A percentile compares a stretch with the other conserved stretches of the same genome.
Evolutionary conservation across 2,329 filamentous ascomycete species (phyloP).

Genomic region (Cryphonectria naterciae): DNA sequence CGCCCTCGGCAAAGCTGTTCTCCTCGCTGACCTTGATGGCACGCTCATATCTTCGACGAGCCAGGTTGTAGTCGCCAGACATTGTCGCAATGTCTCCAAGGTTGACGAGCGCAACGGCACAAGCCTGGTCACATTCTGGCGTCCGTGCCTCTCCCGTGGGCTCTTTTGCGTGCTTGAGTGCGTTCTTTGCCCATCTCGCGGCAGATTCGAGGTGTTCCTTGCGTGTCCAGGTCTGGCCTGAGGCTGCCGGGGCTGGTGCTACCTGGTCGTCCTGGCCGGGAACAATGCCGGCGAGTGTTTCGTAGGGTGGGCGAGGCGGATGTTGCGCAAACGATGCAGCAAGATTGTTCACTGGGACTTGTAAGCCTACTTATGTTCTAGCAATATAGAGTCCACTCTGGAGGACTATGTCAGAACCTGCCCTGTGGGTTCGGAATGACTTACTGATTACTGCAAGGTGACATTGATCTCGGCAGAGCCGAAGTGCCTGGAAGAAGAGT

Average conservation of each 20-base stretch:
- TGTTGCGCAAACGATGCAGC: conserved; percentile 75
- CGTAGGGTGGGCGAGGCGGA: conserved; percentile 44
- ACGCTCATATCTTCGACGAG: conserved; percentile 70
- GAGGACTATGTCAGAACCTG: neutral
- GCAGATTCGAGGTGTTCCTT: conserved; percentile 70
- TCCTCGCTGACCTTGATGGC: conserved; percentile 64
- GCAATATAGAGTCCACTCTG: neutral
- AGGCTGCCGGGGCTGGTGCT: conserved; percentile 23
- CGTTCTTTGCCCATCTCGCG: conserved; percentile 78
- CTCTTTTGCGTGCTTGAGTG: conserved; percentile 66
- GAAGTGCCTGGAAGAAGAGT: conserved; percentile 82
- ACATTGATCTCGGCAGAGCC: conserved; percentile 68
- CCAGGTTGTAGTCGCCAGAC: conserved; percentile 66
- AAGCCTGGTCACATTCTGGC: conserved; percentile 81
- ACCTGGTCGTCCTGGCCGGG: conserved; percentile 23
- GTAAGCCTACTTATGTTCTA: conserved; percentile 19
- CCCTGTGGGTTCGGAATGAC: conserved; percentile 37
- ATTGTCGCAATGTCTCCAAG: conserved; percentile 83
- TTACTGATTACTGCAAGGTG: conserved; percentile 79
- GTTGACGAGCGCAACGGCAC: conserved; percentile 83
- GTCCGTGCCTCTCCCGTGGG: conserved; percentile 70
- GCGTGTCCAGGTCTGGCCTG: conserved; percentile 49
- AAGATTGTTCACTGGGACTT: conserved; percentile 73
- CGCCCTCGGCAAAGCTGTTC: conserved; percentile 56
- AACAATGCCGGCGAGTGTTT: conserved; percentile 36